A percentile compares a stretch with the other conserved stretches of the same genome.
Conservation (phyloP, 1,139 yeast genomes). For the Diutina siamensis region DNA sequence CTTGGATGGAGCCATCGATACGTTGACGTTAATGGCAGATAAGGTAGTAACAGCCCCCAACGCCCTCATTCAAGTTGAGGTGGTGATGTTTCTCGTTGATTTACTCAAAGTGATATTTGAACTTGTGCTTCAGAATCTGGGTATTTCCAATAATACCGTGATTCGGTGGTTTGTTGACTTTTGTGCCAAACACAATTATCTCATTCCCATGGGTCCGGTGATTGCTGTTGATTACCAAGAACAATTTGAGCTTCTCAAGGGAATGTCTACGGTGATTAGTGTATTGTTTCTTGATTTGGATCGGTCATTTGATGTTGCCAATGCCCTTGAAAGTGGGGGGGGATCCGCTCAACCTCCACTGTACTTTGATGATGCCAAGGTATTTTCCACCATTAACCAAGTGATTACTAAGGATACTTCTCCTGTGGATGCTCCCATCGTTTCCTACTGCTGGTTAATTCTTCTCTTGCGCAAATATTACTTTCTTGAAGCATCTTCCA, state of each 20-base stretch:
- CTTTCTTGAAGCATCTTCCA: conserved; percentile 30
- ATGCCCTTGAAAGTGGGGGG: neutral
- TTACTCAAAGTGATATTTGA: conserved; percentile 35
- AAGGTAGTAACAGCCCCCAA: neutral
- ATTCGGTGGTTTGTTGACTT: conserved; percentile 43
- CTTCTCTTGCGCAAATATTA: conserved; percentile 44
- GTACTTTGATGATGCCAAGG: conserved; percentile 32
- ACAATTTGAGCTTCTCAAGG: conserved; percentile 29
- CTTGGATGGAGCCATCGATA: conserved; percentile 15
- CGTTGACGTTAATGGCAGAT: conserved; percentile 11
- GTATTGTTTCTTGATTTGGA: conserved; percentile 45
- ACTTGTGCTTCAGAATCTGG: conserved; percentile 22
- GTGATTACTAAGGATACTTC: conserved; percentile 15
- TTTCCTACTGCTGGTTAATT: conserved; percentile 64
- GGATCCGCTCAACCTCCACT: conserved; percentile 13
- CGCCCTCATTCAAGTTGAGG: conserved; percentile 16
- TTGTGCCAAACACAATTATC: conserved; percentile 32
- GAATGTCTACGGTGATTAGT: conserved; percentile 37
- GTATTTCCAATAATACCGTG: conserved; percentile 20
- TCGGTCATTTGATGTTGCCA: conserved; percentile 17
- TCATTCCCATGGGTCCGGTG: conserved; percentile 18
- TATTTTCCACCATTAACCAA: conserved; percentile 30
- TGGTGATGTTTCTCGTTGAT: conserved; percentile 22
- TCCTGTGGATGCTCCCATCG: conserved; percentile 31
- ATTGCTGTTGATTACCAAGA: conserved; percentile 18